Percentiles rank a stretch among this genome's conserved stretches.
Conservation (phyloP, 1,284 basidiomycete genomes). For the Naganishia sp. region DNA sequence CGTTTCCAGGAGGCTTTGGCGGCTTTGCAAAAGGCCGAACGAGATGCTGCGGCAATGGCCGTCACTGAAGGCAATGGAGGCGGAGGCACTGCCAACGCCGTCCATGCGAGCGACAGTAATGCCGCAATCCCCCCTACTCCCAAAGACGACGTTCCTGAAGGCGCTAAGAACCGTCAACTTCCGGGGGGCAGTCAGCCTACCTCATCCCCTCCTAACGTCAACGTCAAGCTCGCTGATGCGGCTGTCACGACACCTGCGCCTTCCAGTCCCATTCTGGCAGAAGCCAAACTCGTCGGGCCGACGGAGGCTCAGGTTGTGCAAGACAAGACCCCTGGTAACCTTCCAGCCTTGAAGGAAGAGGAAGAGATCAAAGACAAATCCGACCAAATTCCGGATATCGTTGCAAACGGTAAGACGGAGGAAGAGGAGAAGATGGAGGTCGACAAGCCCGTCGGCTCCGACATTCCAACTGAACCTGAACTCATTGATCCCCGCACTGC, state of each 20-base stretch:
- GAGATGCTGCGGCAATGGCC: slow-evolving; percentile 16
- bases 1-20: slow-evolving; percentile 27
- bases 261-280: slow-evolving; percentile 15
- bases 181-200: not conserved
- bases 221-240: slow-evolving; percentile 13
- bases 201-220: slow-evolving; percentile 4
- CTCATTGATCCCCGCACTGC: slow-evolving; percentile 16
- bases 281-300: not conserved
- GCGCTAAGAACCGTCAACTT: slow-evolving; percentile 11
- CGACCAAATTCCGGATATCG: not conserved
- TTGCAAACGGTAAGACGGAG: not conserved
- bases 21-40: slow-evolving; percentile 20
- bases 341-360: slow-evolving; percentile 17
- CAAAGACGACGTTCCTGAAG: slow-evolving; percentile 6
- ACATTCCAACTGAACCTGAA: not conserved
- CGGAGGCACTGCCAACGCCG: slow-evolving; percentile 4
- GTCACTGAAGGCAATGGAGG: not conserved
- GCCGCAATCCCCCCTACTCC: slow-evolving; percentile 24
- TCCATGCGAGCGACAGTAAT: slow-evolving; percentile 14
- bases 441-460: not conserved
- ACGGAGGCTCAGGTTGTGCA: too few relatives aligned
- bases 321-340: not conserved
- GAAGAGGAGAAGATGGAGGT: slow-evolving; percentile 13
- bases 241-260: slow-evolving; percentile 20
- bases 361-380: not conserved